Percentiles rank a stretch among this genome's conserved stretches.
Conservation (phyloP, 441 rosid species). For the Gossypium davidsonii region DNA sequence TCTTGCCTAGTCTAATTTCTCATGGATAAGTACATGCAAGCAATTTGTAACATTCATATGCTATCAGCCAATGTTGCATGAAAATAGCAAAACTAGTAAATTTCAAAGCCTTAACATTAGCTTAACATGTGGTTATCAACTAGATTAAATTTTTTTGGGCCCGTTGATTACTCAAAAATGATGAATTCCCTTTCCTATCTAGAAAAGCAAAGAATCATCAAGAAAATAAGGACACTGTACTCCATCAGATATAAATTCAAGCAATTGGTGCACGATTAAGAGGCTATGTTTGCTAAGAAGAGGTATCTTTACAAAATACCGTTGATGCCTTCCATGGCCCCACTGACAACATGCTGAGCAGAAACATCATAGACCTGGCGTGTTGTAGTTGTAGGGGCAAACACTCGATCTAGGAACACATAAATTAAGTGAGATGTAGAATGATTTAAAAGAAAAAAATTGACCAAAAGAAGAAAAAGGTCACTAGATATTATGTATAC, state of each 20-base stretch:
- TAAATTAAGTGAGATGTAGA: conserved; percentile 12
- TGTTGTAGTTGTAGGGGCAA: conserved; percentile 98
- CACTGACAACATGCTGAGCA: conserved; percentile 90
- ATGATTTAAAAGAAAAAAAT: neutral
- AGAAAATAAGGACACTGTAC: neutral
- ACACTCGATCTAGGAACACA: conserved; percentile 68
- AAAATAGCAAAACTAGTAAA: neutral
- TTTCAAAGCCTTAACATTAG: neutral
- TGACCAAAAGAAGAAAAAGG: conserved; percentile 1
- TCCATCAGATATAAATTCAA: neutral
- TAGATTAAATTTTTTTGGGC: too few relatives aligned
- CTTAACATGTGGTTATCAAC: neutral
- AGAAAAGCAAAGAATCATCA: neutral
- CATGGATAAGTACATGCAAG: neutral
- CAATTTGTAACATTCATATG: neutral
- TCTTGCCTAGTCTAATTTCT: neutral
- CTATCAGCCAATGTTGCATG: neutral
- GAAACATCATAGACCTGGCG: conserved; percentile 97
- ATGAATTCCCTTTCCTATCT: neutral
- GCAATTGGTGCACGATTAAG: neutral
- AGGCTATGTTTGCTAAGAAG: conserved; percentile 9
- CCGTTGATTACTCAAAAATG: too few relatives aligned
- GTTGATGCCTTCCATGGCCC: conserved; percentile 96
- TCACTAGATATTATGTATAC: neutral
- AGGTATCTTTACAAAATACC: conserved; percentile 38